Conservation (phyloP, 2,329 filamentous ascomycete species). For the Metarhizium brunneum region DNA sequence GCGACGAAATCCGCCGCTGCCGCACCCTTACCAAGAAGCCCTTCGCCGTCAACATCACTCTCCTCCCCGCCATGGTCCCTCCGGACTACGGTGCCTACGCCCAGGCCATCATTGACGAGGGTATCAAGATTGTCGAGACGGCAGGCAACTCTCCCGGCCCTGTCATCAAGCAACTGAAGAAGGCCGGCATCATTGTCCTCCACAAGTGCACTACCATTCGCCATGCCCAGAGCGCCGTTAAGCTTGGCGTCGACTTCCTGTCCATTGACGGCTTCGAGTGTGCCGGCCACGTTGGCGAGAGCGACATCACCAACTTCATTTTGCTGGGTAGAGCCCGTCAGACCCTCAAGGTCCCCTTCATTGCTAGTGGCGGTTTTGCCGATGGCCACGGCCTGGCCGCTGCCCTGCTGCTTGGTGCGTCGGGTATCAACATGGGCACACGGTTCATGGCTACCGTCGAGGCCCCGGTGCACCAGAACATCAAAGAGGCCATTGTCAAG, state of each 20-base stretch:
- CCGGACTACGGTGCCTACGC: constrained; percentile 91
- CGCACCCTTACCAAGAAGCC: constrained; percentile 67
- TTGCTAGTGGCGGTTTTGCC: constrained; percentile 90
- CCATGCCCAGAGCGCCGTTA: constrained; percentile 83
- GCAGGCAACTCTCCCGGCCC: constrained; percentile 83
- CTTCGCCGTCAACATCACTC: constrained; percentile 92
- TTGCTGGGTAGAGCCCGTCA: constrained; percentile 79
- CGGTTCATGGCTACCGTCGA: constrained; percentile 95
- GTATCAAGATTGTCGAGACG: constrained; percentile 84
- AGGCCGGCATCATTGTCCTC: constrained; percentile 66
- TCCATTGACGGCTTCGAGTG: constrained; percentile 98
- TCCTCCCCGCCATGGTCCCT: constrained; percentile 80
- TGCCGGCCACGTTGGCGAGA: constrained; percentile 80
- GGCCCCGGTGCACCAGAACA: constrained; percentile 82
- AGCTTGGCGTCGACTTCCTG: constrained; percentile 92
- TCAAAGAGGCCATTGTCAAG: constrained; percentile 87
- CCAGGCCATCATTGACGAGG: constrained; percentile 87
- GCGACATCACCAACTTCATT: constrained; percentile 83
- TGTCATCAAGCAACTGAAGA: constrained; percentile 82
- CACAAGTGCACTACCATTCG: constrained; percentile 98
- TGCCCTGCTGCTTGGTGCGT: constrained; percentile 79
- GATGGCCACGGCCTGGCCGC: constrained; percentile 91
- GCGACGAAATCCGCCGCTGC: constrained; percentile 86
- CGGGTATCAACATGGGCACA: constrained; percentile 97
- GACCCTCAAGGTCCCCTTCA: constrained; percentile 77